Percentiles rank a stretch among this genome's conserved stretches.
Conservation (phyloP, 331 rosid species). For the Malus hybrid region DNA sequence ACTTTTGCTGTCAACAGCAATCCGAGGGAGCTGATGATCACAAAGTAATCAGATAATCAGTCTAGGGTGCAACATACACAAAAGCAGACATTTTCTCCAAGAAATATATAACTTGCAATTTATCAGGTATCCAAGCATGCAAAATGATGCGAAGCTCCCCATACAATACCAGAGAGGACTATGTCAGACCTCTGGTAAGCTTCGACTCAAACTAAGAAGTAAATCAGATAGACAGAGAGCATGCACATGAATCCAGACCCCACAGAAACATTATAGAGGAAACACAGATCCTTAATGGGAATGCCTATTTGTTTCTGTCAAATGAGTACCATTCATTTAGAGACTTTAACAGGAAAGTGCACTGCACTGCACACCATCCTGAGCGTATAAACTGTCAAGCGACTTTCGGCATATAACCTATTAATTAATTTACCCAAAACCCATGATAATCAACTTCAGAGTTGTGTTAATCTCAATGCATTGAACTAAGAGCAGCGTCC, state of each 20-base stretch:
- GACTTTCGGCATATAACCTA: too few relatives aligned
- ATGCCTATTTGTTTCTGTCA: neutral
- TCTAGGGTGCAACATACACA: neutral
- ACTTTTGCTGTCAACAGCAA: conserved; percentile 51
- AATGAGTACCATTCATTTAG: neutral
- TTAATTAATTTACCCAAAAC: neutral
- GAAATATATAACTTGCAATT: neutral
- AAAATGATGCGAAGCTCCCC: neutral
- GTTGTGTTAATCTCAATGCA: neutral
- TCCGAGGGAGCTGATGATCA: conserved; percentile 65
- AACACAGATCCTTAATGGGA: neutral
- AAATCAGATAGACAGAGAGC: neutral
- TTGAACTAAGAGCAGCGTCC: neutral
- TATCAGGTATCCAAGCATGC: neutral
- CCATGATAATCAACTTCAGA: neutral
- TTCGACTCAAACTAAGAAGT: neutral
- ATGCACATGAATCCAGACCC: neutral
- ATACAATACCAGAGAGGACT: neutral
- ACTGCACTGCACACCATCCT: too few relatives aligned
- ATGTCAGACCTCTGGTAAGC: neutral
- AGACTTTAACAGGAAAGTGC: too few relatives aligned
- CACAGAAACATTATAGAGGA: neutral
- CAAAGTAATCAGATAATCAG: conserved; percentile 14
- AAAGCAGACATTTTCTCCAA: neutral
- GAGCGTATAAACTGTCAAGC: too few relatives aligned